phyloP scores from a whole-genome alignment of 352 stramenopile genomes.

The Globisporangium okanoganense region DNA sequence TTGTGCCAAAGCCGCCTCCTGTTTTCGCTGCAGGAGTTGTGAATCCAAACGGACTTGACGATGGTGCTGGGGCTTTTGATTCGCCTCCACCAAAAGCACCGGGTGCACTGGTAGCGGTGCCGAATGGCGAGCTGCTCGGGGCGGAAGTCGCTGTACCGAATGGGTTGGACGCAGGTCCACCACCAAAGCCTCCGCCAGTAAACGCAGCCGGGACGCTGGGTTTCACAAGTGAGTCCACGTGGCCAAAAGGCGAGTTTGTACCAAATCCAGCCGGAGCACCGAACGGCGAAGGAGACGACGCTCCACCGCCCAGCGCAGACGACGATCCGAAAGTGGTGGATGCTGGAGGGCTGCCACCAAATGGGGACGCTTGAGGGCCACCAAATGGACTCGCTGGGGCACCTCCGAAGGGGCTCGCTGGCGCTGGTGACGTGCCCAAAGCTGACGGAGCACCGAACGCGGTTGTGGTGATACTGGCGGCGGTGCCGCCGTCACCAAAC shows the following conservation, averaged over 20 bases:
- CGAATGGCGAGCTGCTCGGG: conserved; percentile 5
- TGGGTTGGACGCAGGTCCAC: neutral
- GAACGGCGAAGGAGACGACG: conserved; percentile 1
- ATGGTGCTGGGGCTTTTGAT: conserved; percentile 7
- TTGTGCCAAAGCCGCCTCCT: neutral
- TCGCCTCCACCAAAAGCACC: conserved; percentile 7
- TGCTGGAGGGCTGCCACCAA: conserved; percentile 13
- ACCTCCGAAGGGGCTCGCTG: conserved; percentile 5
- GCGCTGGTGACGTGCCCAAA: neutral
- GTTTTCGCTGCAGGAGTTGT: neutral
- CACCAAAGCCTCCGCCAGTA: neutral
- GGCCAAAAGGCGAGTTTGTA: conserved; percentile 3
- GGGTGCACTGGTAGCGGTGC: no score
- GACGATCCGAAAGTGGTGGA: neutral
- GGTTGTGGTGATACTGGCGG: neutral
- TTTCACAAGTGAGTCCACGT: no score
- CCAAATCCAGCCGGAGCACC: neutral
- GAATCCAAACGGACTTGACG: conserved; percentile 35
- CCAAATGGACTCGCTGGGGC: conserved; percentile 8
- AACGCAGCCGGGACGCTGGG: no score
- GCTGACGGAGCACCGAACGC: conserved; percentile 10
- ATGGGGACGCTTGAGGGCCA: conserved; percentile 10
- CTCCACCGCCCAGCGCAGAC: neutral
- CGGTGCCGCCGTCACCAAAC: no score
- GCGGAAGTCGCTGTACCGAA: neutral